phyloP scores from a whole-genome alignment of 176 grass and related monocot species.

The Thalia dealbata region DNA sequence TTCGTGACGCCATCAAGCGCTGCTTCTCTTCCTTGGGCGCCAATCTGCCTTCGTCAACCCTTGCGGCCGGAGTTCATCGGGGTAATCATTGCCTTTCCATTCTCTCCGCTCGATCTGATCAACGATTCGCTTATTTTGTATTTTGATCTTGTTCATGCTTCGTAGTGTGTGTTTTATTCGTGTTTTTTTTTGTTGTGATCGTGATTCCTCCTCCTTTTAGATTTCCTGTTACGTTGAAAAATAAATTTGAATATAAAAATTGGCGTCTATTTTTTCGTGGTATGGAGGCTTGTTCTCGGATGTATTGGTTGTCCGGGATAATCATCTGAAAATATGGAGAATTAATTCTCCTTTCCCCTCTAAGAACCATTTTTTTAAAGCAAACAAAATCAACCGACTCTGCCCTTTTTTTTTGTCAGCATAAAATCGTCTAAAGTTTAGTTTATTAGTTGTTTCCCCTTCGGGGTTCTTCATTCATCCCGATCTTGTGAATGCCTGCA shows the following conservation, averaged over 20 bases:
- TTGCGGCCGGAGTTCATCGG: neutral
- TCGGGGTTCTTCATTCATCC: neutral
- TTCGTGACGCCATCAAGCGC: neutral
- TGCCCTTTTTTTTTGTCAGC: neutral
- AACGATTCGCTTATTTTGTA: neutral
- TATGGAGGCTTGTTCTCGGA: neutral
- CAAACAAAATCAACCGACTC: neutral
- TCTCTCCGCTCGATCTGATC: neutral
- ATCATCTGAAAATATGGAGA: neutral
- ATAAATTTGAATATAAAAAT: neutral
- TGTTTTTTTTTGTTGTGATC: neutral
- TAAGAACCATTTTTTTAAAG: neutral
- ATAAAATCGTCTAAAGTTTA: neutral
- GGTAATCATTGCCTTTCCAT: neutral
- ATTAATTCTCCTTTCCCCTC: neutral
- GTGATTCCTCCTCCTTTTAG: neutral
- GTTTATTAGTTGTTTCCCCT: neutral
- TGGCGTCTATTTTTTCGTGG: neutral
- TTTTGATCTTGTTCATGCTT: too few species aligned
- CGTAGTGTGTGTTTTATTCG: neutral
- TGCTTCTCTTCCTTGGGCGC: neutral
- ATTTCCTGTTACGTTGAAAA: neutral
- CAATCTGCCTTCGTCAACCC: neutral
- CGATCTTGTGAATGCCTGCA: neutral
- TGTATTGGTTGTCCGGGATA: neutral